Conservation (phyloP, 2,329 filamentous ascomycete genomes). For the Bipolaris sorokiniana region DNA sequence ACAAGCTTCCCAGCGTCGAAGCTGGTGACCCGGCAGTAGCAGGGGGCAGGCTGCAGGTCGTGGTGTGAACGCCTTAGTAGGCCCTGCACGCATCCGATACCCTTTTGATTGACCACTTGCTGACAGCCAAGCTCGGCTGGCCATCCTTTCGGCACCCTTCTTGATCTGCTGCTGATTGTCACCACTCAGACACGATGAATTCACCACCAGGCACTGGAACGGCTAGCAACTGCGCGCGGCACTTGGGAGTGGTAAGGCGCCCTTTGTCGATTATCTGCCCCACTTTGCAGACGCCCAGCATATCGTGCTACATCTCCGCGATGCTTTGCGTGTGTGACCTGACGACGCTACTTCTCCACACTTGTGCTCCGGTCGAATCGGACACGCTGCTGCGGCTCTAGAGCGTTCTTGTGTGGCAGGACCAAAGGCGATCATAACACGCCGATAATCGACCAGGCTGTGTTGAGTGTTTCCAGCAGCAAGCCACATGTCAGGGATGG, state of each 20-base stretch:
- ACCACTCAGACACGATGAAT: slow-evolving; percentile 38
- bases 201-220: slow-evolving; percentile 32
- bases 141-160: slow-evolving; percentile 20
- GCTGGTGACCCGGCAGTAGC: slow-evolving; percentile 33
- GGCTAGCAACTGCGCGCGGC: slow-evolving; percentile 37
- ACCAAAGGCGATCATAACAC: slow-evolving; percentile 16
- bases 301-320: slow-evolving; percentile 26
- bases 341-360: slow-evolving; percentile 18
- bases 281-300: slow-evolving; percentile 31
- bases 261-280: slow-evolving; percentile 35
- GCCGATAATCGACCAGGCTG: slow-evolving; percentile 21
- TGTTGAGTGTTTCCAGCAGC: slow-evolving; percentile 38
- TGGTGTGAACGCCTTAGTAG: slow-evolving; percentile 1
- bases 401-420: slow-evolving; percentile 11
- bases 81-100: slow-evolving; percentile 24
- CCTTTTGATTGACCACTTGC: slow-evolving; percentile 33
- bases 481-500: slow-evolving; percentile 42
- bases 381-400: slow-evolving; percentile 7
- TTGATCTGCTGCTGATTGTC: slow-evolving; percentile 36
- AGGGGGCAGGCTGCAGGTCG: slow-evolving; percentile 31
- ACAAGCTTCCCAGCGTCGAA: slow-evolving; percentile 23
- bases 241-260: slow-evolving; percentile 23
- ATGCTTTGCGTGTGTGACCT: slow-evolving; percentile 27
- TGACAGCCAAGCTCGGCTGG: slow-evolving; percentile 32
- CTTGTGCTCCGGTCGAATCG: slow-evolving; percentile 10